Percentiles rank a stretch among this genome's conserved stretches.
Conservation (phyloP, 139 green algal species). For the Auxenochlorella protothecoides region DNA sequence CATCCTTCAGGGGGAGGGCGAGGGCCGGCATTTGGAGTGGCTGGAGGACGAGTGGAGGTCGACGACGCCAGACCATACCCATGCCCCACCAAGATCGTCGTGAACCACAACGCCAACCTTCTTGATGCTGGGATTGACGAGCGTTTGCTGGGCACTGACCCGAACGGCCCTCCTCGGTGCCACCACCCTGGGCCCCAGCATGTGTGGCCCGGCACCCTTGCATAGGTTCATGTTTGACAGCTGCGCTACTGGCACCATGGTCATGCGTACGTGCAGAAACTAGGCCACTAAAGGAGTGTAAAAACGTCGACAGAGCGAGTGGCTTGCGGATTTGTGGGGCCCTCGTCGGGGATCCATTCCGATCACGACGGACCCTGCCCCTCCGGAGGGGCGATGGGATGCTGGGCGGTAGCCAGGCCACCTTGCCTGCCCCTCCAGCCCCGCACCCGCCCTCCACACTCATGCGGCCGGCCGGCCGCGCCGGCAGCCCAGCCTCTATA, state of each 20-base stretch:
- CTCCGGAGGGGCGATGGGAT: too few species aligned
- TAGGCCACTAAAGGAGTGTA: too few species aligned
- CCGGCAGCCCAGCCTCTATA: too few species aligned
- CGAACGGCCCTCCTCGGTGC: neutral
- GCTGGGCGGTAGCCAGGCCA: too few species aligned
- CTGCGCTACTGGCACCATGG: neutral
- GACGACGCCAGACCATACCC: neutral
- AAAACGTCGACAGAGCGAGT: too few species aligned
- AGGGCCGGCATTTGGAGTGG: neutral
- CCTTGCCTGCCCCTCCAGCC: too few species aligned
- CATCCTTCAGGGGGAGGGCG: neutral
- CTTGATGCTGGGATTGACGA: constrained; percentile 44
- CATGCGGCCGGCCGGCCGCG: too few species aligned
- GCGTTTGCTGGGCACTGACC: neutral
- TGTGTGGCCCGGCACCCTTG: neutral
- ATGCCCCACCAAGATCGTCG: neutral
- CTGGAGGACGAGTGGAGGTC: neutral
- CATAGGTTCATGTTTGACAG: neutral
- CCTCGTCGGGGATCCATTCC: too few species aligned
- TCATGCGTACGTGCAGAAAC: too few species aligned
- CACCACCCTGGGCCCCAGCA: neutral
- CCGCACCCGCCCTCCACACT: too few species aligned
- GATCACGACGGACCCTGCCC: too few species aligned
- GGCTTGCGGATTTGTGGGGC: too few species aligned
- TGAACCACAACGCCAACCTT: constrained; percentile 19